Conservation (phyloP, 306 rosid genomes). For the Ochetophila trinervis region DNA sequence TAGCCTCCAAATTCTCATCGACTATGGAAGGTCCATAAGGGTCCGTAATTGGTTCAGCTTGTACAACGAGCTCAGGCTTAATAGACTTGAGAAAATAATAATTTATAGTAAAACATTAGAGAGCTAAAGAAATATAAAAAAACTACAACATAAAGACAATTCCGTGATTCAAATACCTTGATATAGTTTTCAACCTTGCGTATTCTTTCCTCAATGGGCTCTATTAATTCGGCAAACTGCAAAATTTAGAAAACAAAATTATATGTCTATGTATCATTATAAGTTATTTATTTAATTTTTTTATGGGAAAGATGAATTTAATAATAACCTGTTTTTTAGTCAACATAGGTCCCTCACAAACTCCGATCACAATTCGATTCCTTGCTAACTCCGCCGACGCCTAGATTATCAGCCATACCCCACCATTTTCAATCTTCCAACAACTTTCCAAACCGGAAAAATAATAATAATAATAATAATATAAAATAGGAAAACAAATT, state of each 20-base stretch:
- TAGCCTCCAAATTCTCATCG: conserved; percentile 83
- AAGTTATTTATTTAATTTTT: neutral
- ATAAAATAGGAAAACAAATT: neutral
- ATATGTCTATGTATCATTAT: neutral
- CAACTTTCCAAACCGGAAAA: neutral
- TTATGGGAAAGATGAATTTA: neutral
- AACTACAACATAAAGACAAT: neutral
- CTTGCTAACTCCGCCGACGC: conserved; percentile 66
- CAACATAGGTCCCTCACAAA: conserved; percentile 90
- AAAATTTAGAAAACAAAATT: conserved; percentile 11
- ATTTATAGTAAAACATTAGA: conserved; percentile 12
- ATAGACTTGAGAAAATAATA: conserved; percentile 52
- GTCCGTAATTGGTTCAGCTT: conserved; percentile 74
- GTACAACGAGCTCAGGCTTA: conserved; percentile 71
- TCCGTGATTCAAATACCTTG: conserved; percentile 49
- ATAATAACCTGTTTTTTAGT: conserved; percentile 58
- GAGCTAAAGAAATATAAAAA: neutral
- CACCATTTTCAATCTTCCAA: neutral
- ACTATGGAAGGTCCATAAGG: conserved; percentile 91
- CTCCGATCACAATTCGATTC: conserved; percentile 67
- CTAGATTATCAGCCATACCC: conserved; percentile 31
- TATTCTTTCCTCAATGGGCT: conserved; percentile 71
- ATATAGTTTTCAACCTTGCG: conserved; percentile 58
- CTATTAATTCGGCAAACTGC: conserved; percentile 79
- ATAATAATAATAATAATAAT: neutral